phyloP scores from a whole-genome alignment of 73 alveolate species.

The Tetrahymena malaccensis region DNA sequence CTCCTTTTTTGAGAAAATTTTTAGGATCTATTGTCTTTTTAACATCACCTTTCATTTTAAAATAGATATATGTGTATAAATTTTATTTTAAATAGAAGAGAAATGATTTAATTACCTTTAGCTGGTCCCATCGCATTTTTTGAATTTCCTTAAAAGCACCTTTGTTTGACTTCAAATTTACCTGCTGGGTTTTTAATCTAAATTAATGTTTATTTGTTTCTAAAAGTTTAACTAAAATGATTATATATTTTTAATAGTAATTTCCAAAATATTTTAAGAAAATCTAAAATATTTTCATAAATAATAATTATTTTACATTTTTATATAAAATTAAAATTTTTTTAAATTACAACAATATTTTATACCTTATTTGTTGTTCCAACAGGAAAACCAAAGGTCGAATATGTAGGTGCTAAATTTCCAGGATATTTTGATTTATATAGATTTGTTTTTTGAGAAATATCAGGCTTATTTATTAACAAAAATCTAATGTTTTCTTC shows the following conservation, averaged over 20 bases:
- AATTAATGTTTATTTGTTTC: background rate
- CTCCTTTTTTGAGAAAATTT: background rate
- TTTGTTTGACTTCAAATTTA: background rate
- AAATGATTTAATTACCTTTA: background rate
- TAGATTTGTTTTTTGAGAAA: background rate
- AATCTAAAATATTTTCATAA: too few species aligned
- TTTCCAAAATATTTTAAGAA: too few species aligned
- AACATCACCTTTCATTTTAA: background rate
- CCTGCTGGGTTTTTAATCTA: background rate
- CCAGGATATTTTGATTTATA: background rate
- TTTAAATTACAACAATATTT: background rate
- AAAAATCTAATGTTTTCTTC: background rate
- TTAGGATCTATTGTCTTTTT: background rate
- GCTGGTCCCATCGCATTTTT: background rate
- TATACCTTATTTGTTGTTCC: background rate
- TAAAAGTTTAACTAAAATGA: background rate
- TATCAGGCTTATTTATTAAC: background rate
- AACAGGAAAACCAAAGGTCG: background rate
- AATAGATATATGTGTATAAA: background rate
- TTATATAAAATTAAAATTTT: background rate
- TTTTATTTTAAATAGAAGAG: background rate
- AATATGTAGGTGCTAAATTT: background rate
- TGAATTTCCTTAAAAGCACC: background rate
- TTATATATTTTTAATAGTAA: too few species aligned
- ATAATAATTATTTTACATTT: too few species aligned